Evolutionary conservation across 2,329 filamentous ascomycete genomes (phyloP).

Genomic region (Ceratocystis ficicola): DNA sequence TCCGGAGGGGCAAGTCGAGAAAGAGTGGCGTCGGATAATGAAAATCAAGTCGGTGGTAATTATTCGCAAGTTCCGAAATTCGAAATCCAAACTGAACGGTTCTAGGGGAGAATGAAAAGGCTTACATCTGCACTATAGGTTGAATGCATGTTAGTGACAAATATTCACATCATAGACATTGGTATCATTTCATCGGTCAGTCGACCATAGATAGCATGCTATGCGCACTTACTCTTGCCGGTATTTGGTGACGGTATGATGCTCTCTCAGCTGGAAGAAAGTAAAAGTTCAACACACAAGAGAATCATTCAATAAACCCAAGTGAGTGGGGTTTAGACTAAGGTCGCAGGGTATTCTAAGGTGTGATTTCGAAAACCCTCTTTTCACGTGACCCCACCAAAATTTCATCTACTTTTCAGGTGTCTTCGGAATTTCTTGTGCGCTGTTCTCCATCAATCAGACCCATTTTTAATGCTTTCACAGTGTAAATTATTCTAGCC

Average conservation of each 20-base stretch:
- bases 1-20: slow-evolving; percentile 21
- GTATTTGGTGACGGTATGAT: slow-evolving; percentile 38
- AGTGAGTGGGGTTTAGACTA: slow-evolving; percentile 22
- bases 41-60: slow-evolving; percentile 16
- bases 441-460: not conserved
- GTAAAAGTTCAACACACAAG: slow-evolving; percentile 25
- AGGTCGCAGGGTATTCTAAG: slow-evolving; percentile 19
- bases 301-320: slow-evolving; percentile 25
- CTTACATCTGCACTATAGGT: slow-evolving; percentile 78
- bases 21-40: slow-evolving; percentile 19
- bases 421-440: slow-evolving; percentile 16
- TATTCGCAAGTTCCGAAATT: not conserved
- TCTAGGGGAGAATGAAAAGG: slow-evolving; percentile 23
- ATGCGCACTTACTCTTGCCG: slow-evolving; percentile 45
- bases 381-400: slow-evolving; percentile 21
- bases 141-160: slow-evolving; percentile 37
- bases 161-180: not conserved
- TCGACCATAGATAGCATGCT: slow-evolving; percentile 13
- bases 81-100: not conserved
- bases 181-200: slow-evolving; percentile 5
- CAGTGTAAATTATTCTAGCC: not conserved
- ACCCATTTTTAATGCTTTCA: not conserved
- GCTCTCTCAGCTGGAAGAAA: slow-evolving; percentile 23
- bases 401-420: slow-evolving; percentile 10
- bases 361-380: slow-evolving; percentile 22